Conservation (phyloP, 2,329 filamentous ascomycete genomes). For the Aphanocladium album region DNA sequence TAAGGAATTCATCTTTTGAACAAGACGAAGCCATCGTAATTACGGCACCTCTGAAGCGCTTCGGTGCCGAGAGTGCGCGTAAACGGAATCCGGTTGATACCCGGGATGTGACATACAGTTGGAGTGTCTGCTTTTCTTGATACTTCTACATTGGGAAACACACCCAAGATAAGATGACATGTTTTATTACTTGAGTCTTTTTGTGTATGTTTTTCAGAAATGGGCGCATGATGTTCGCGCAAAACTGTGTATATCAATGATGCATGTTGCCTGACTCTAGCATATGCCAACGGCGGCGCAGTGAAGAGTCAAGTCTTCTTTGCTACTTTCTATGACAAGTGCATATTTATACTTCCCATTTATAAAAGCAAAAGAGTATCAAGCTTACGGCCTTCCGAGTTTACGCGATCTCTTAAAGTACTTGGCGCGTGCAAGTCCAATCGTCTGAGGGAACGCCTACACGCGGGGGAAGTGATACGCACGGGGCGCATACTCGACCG, state of each 20-base stretch:
- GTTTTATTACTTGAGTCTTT: too few species aligned
- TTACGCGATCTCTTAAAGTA: background rate
- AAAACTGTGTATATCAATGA: too few species aligned
- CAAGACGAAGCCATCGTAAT: background rate
- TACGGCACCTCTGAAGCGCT: background rate
- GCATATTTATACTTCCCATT: background rate
- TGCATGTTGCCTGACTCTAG: too few species aligned
- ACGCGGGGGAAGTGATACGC: background rate
- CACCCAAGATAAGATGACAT: background rate
- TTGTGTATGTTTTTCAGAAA: too few species aligned
- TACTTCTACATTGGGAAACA: background rate
- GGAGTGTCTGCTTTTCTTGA: background rate
- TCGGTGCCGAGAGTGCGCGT: background rate
- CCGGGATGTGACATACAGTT: background rate
- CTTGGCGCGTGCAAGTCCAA: background rate
- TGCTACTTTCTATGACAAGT: too few species aligned
- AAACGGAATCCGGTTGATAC: background rate
- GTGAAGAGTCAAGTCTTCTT: too few species aligned
- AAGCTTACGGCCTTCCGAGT: background rate
- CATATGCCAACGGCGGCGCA: too few species aligned
- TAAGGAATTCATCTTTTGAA: background rate
- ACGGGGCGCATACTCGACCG: background rate
- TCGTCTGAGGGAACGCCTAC: background rate
- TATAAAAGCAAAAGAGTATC: background rate
- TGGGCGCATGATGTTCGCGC: too few species aligned